A percentile compares a stretch with the other conserved stretches of the same genome.
Conservation (phyloP, 2,329 filamentous ascomycete species). For the Eutypella sp. region DNA sequence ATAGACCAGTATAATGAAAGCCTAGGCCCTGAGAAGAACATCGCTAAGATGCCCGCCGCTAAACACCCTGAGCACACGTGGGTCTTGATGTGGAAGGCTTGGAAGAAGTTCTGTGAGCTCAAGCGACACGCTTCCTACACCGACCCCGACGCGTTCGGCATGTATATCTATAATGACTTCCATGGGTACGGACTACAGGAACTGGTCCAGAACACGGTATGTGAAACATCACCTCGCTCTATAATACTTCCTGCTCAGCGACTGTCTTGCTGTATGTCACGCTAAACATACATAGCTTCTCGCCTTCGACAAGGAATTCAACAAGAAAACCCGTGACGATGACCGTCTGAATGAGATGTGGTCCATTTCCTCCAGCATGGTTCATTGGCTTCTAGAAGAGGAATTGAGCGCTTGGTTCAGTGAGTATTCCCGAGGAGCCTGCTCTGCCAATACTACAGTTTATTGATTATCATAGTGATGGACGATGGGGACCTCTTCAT, state of each 20-base stretch:
- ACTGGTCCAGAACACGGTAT: constrained; percentile 23
- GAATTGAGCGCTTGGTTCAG: constrained; percentile 14
- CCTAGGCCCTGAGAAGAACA: constrained; percentile 5
- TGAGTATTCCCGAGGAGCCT: constrained; percentile 5
- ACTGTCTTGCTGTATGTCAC: background rate
- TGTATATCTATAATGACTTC: constrained; percentile 27
- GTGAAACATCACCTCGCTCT: constrained; percentile 4
- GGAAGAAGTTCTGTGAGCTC: constrained; percentile 12
- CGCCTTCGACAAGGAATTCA: constrained; percentile 15
- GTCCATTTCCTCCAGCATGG: constrained; percentile 13
- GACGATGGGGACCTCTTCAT: constrained; percentile 10
- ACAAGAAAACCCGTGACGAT: constrained; percentile 16
- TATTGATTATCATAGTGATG: constrained; percentile 4
- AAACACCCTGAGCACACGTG: constrained; percentile 12
- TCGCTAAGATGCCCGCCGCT: constrained; percentile 9
- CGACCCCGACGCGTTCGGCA: constrained; percentile 23
- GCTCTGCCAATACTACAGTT: background rate
- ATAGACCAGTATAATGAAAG: constrained; percentile 8
- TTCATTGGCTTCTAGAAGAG: constrained; percentile 15
- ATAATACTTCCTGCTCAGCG: background rate
- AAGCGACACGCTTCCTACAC: constrained; percentile 13
- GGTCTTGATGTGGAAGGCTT: constrained; percentile 17
- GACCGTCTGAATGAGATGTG: constrained; percentile 15
- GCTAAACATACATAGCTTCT: constrained; percentile 6
- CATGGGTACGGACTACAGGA: constrained; percentile 24